Base-by-base conservation (phyloP, 129 eudicot species). In the Chrysanthemum lavandulifolium region DNA sequence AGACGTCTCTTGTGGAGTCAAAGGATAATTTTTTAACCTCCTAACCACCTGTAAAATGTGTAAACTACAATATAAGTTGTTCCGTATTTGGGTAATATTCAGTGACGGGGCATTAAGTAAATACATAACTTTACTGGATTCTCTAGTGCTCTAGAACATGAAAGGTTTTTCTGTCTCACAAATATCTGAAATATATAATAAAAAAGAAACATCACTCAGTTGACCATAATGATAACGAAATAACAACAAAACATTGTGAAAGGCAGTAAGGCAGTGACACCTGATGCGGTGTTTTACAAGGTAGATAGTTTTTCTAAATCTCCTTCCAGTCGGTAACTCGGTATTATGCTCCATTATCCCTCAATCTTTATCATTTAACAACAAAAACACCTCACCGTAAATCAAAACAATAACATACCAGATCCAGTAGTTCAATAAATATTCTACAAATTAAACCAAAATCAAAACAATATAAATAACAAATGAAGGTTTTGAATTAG, bases 61-160 rank as follows among this genome's bases (percentile, higher is more conserved):
- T 13, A 5, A 7, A 61, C n/a, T 27, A 29, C 14, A 61, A 33
- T 54, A 13, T 54, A 10, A 54, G 11, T 54, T 54, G 33, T 61
- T 61, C 33, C 33, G 67, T 61, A 12, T 25, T 59, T 2, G 14
- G 11, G 15, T 25, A 10, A 18, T 5, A 61, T 61, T 23, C 2
- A 59, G n/a, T 51, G 25, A 61, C 65, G 33, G 33, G 21, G n/a
- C 5, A 61, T 12, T 61, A 45, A 3, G 13, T 25, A 67, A 62
- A 25, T 53, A 49, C 77, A 59, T 75, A 93, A 97, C 99, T 94
- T 94, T 71, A 94, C 90, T 58, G 97, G 96, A 81, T 94, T 94
- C 72, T 94, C 99, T 6, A 96, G 97, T 52, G 99, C 97, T 77
- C 86, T 88, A 63, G 99, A 90, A 62, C 96, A 90, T 69, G 91